phyloP scores from a whole-genome alignment of 495 filamentous ascomycete species.

The Penicillium silybi region DNA sequence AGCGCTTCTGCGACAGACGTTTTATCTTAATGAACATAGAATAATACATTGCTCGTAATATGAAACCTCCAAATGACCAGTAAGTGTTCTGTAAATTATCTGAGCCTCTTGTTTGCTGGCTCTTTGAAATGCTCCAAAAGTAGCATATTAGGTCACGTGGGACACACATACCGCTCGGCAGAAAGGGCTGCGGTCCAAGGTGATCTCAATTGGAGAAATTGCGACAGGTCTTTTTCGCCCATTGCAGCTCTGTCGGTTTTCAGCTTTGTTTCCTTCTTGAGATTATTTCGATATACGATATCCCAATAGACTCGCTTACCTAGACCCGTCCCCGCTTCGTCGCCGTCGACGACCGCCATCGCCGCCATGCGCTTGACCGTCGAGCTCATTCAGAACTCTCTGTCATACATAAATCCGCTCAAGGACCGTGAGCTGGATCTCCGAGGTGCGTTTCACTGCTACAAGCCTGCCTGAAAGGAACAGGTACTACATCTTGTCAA shows the following conservation, averaged over 20 bases:
- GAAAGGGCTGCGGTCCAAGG: conserved; percentile 22
- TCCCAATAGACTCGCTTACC: background rate
- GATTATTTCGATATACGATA: background rate
- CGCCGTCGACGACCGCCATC: conserved; percentile 11
- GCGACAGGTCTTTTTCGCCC: conserved; percentile 14
- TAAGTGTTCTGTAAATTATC: background rate
- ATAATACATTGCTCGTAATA: conserved; percentile 16
- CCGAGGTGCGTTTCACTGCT: conserved; percentile 76
- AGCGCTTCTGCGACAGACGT: conserved; percentile 7
- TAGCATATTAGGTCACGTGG: background rate
- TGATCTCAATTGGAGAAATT: conserved; percentile 21
- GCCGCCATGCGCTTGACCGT: conserved; percentile 84
- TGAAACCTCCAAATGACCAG: background rate
- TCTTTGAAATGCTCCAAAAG: no score
- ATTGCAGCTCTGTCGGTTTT: conserved; percentile 8
- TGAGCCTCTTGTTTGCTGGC: background rate
- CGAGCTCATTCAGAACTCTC: conserved; percentile 85
- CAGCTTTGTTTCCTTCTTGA: background rate
- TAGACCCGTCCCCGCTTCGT: background rate
- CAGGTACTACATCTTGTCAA: conserved; percentile 84
- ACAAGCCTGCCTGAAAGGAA: conserved; percentile 69
- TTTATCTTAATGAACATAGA: conserved; percentile 24
- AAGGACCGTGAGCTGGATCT: conserved; percentile 98
- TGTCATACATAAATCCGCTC: conserved; percentile 95
- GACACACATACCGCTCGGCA: conserved; percentile 28